phyloP scores from a whole-genome alignment of 345 rosid species.

The Erodium maritimum region DNA sequence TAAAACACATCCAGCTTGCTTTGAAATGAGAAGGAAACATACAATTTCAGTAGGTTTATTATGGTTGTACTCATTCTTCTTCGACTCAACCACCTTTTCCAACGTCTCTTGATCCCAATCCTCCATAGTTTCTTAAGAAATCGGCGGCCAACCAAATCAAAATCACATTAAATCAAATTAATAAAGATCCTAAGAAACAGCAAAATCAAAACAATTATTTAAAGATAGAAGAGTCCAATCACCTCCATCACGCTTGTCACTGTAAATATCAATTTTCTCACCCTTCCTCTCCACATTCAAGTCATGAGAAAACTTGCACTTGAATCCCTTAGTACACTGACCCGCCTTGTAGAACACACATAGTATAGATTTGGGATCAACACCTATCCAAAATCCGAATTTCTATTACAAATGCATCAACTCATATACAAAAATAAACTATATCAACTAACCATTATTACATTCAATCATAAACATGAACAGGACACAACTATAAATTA shows the following conservation, averaged over 20 bases:
- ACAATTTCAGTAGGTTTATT: conserved; percentile 94
- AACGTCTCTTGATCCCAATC: conserved; percentile 95
- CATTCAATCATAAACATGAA: too few relatives aligned
- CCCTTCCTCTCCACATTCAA: conserved; percentile 95
- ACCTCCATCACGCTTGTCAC: conserved; percentile 88
- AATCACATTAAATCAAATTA: background rate
- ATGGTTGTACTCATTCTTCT: conserved; percentile 71
- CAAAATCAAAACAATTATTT: background rate
- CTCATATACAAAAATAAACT: background rate
- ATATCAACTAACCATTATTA: too few relatives aligned
- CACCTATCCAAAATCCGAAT: conserved; percentile 39
- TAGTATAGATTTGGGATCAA: conserved; percentile 87
- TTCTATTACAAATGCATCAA: conserved; percentile 3
- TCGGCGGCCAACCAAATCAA: conserved; percentile 6
- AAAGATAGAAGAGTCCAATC: conserved; percentile 4
- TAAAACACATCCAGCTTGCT: background rate
- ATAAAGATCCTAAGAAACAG: background rate
- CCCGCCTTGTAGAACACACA: conserved; percentile 88
- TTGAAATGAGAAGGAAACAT: conserved; percentile 14
- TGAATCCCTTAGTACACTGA: conserved; percentile 81
- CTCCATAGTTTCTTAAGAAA: conserved; percentile 63
- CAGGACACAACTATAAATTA: background rate
- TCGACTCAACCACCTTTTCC: conserved; percentile 87
- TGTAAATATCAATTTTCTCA: conserved; percentile 81
- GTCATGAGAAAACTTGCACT: conserved; percentile 95